phyloP scores from a whole-genome alignment of 441 rosid species.

The Populus hybrid region DNA sequence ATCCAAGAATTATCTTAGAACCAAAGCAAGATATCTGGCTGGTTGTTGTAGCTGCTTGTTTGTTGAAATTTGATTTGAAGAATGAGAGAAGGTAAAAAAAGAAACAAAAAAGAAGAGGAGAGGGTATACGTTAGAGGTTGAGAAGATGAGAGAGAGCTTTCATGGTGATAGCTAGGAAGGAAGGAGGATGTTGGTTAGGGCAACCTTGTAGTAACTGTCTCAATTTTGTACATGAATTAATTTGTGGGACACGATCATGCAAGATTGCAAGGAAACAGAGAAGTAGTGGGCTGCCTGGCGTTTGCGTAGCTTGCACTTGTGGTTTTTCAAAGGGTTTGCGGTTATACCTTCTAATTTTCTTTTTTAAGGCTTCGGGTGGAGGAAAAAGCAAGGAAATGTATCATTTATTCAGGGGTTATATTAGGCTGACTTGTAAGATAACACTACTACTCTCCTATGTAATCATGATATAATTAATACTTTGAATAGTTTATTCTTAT shows the following conservation, averaged over 20 bases:
- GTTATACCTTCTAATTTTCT: conserved; percentile 14
- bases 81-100: neutral
- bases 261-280: neutral
- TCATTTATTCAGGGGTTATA: neutral
- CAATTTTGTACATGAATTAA: conserved; percentile 2
- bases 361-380: neutral
- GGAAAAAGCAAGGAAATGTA: neutral
- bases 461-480: neutral
- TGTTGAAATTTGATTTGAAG: neutral
- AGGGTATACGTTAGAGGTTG: conserved; percentile 23
- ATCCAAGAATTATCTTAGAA: neutral
- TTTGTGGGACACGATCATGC: conserved; percentile 28
- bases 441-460: neutral
- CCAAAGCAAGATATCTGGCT: neutral
- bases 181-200: conserved; percentile 26
- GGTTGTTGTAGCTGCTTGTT: neutral
- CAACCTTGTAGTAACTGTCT: conserved; percentile 21
- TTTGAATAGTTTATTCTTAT: neutral
- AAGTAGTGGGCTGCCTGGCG: neutral
- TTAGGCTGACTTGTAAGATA: neutral
- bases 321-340: conserved; percentile 16
- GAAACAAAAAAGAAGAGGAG: neutral
- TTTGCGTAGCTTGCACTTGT: conserved; percentile 47
- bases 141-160: conserved; percentile 55
- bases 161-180: conserved; percentile 22